Base-by-base conservation (phyloP, 345 rosid species). In the Lepidium africanum region DNA sequence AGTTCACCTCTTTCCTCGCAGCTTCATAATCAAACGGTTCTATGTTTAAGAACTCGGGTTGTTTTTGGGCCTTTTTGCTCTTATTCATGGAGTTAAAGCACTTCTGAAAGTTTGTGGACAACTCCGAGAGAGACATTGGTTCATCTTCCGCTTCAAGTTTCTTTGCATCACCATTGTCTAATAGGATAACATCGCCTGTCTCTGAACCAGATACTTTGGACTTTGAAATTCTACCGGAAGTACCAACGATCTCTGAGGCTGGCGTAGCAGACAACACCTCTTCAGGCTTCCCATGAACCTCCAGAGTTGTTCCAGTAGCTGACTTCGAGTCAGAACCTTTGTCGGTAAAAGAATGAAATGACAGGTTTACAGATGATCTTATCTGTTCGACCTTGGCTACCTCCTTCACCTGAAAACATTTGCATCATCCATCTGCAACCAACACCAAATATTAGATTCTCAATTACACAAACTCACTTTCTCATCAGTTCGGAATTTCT, bases 11-110 rank as follows among this genome's bases (percentile, higher is more conserved):
- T 69, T 75, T 69, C 69, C 71, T 62, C 8, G 74, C 95, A 17
- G 77, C 77, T 66, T 72, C 72, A 15, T 70, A 54, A 45, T 78
- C 56, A 63, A 85, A 89, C 1, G 99, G 91, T 72, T 87, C 83
- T 72, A 91, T 46, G 75, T 78, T 81, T 52, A 82, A 1, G 40
- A 77, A 57, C 25, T 79, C 81, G 2, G 59, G 46, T 54, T 56
- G 54, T 48, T 63, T 69, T 49, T 48, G 46, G 16, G 65, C n/a
- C 73, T 85, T 71, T 62, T 73, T 60, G 83, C 75, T 33, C 63
- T 72, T 74, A 9, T 53, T 60, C 77, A 53, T 74, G 6, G 77
- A 52, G 32, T 74, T 67, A 17, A 60, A 74, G 45, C 77, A 74
- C 12, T 74, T 74, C 64, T 74, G 51, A 53, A 74, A 74, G 69